Evolutionary conservation across 2,329 filamentous ascomycete species (phyloP).

Genomic region (Pestalotiopsis sp.): DNA sequence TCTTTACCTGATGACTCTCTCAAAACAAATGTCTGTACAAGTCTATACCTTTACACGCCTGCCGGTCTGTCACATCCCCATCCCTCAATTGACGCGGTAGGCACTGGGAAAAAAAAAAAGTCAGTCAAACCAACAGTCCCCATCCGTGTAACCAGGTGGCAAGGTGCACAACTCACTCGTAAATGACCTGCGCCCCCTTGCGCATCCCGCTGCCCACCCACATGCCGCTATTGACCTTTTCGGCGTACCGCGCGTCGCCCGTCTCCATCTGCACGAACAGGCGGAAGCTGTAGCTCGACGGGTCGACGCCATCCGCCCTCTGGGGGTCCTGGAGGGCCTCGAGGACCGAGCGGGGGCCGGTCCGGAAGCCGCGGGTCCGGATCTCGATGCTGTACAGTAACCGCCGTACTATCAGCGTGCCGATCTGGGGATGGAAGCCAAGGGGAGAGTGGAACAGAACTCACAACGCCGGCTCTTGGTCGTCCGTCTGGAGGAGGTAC

Average conservation of each 20-base stretch:
- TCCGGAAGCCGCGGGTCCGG: constrained; percentile 17
- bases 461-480: constrained; percentile 48
- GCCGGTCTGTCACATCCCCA: neutral
- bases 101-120: neutral
- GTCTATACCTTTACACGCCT: too few relatives aligned
- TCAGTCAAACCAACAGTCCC: neutral
- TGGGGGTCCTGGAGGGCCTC: constrained; percentile 15
- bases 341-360: constrained; percentile 16
- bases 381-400: constrained; percentile 15
- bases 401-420: neutral
- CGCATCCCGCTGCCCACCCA: constrained; percentile 20
- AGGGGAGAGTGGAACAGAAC: constrained; percentile 15
- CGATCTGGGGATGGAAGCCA: neutral
- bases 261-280: constrained; percentile 20
- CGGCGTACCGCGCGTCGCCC: constrained; percentile 14
- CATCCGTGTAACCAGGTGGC: neutral
- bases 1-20: too few relatives aligned
- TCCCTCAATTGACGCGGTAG: constrained; percentile 2
- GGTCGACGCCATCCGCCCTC: constrained; percentile 13
- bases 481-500: constrained; percentile 50
- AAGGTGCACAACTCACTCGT: constrained; percentile 17
- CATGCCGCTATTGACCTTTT: constrained; percentile 17
- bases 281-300: constrained; percentile 16
- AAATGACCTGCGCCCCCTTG: constrained; percentile 19
- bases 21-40: too few relatives aligned